Base-by-base conservation (phyloP, 768 basidiomycete species). In the Panus rudis region DNA sequence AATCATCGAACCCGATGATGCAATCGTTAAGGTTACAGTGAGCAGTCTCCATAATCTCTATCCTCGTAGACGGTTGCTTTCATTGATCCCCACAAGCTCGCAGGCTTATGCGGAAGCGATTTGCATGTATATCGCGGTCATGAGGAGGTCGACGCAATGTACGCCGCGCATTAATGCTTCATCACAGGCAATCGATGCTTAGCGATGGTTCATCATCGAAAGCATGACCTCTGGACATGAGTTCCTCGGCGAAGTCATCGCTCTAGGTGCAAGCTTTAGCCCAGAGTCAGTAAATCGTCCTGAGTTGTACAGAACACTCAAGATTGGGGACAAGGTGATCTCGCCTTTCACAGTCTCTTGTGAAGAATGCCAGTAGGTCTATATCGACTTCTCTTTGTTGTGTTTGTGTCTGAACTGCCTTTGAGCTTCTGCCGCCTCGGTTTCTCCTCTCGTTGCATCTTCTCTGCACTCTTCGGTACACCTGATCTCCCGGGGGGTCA, bases 321-420 rank as follows among this genome's bases (percentile, higher is more conserved):
- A 71, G 42, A 60, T 85, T 5, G 86, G 85, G 4, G 81, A 90
- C 56, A 83, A 78, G 53, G 82, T 90, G 12, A 78, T 90, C 19
- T 79, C 84, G 1, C 84, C 88, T 3, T 90, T 89, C 61, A 85
- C 85, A 0, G 71, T 75, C n/a, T 84, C 77, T 38, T 91, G 88
- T 50, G 81, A 80, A n/a, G 85, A 89, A 56, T 91, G 88, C 72
- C 76, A 81, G 86, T 90, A 47, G 55, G 79, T 34, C 25, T 21
- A 35, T 20, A 7, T 22, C 13, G 5, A 1, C 32, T n/a, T 28
- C 24, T 20, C 12, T 21, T 6, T 16, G 25, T 1, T n/a, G 5
- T 12, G 4, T 30, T n/a, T n/a, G 3, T 23, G 38, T 26, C 22
- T 4, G 31, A 22, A 12, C 17, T 13, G 13, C 41, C 13, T 30